phyloP scores from a whole-genome alignment of 2,329 filamentous ascomycete species.

The Pochonia chlamydosporia region DNA sequence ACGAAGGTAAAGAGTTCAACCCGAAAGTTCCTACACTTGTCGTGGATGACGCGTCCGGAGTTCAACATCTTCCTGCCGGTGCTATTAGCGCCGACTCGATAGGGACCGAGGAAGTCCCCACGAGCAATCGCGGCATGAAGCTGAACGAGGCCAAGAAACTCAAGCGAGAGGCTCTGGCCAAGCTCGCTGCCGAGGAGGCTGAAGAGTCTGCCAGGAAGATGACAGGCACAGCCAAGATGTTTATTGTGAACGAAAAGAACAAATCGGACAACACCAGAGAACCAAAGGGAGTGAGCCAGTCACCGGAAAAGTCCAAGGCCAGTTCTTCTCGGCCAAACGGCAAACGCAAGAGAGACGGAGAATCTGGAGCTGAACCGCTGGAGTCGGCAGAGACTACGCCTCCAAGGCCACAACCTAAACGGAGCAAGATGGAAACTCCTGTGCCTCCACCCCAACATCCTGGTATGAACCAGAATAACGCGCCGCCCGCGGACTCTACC shows the following conservation, averaged over 20 bases:
- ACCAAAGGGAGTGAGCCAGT: slow-evolving; percentile 11
- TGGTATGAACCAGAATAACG: slow-evolving; percentile 21
- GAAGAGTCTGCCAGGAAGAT: slow-evolving; percentile 51
- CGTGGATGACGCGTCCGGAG: slow-evolving; percentile 44
- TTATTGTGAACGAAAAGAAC: slow-evolving; percentile 25
- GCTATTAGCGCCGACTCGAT: slow-evolving; percentile 53
- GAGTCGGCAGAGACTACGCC: slow-evolving; percentile 22
- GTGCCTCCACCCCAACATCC: slow-evolving; percentile 40
- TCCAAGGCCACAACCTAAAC: slow-evolving; percentile 39
- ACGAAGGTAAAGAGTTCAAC: slow-evolving; percentile 57
- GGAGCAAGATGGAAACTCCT: slow-evolving; percentile 52
- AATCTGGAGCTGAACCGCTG: slow-evolving; percentile 19
- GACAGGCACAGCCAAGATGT: slow-evolving; percentile 39
- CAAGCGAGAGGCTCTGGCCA: slow-evolving; percentile 60
- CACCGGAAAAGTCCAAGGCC: slow-evolving; percentile 21
- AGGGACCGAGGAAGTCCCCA: slow-evolving; percentile 54
- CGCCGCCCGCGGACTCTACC: slow-evolving; percentile 19
- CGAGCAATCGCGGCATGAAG: slow-evolving; percentile 70
- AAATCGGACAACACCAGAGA: slow-evolving; percentile 1
- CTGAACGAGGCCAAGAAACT: slow-evolving; percentile 73
- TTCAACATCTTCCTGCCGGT: slow-evolving; percentile 50
- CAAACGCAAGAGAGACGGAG: slow-evolving; percentile 41
- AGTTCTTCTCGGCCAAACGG: slow-evolving; percentile 25
- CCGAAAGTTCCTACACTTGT: slow-evolving; percentile 26
- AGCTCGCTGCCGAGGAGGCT: slow-evolving; percentile 56